Evolutionary conservation across 306 rosid genomes (phyloP).

Genomic region (Cicer judaicum): DNA sequence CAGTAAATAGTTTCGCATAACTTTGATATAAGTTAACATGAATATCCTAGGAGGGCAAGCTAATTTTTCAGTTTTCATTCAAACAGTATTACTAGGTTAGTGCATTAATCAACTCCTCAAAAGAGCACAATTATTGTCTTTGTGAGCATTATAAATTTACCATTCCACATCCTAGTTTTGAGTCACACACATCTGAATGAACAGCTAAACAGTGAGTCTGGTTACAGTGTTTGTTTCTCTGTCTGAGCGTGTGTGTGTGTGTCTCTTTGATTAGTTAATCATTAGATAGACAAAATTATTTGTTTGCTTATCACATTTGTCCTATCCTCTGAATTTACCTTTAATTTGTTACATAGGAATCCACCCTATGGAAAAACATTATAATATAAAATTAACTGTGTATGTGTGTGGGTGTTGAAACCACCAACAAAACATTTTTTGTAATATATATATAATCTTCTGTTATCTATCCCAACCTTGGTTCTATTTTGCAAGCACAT

Average conservation of each 20-base stretch:
- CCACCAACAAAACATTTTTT: constrained; percentile 34
- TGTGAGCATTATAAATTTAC: constrained; percentile 36
- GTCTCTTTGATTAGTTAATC: constrained; percentile 40
- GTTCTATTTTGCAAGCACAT: constrained; percentile 16
- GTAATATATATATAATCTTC: neutral
- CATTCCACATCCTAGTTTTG: neutral
- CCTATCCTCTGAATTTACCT: constrained; percentile 38
- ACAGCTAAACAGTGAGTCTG: constrained; percentile 15
- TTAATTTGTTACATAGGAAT: neutral
- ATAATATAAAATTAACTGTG: constrained; percentile 34
- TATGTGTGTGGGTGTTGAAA: constrained; percentile 39
- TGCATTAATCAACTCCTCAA: neutral
- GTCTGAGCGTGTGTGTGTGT: neutral
- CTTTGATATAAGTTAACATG: neutral
- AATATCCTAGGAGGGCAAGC: neutral
- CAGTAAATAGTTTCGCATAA: neutral
- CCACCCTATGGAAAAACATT: constrained; percentile 6
- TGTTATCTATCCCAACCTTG: neutral
- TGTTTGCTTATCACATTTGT: constrained; percentile 31
- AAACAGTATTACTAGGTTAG: neutral
- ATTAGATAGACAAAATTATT: constrained; percentile 36
- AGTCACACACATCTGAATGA: constrained; percentile 6
- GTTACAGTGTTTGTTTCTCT: constrained; percentile 12
- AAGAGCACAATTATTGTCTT: neutral
- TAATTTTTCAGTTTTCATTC: constrained; percentile 13